Evolutionary conservation across 176 grass and related monocot genomes (phyloP).

Genomic region (Aechmea fasciata): DNA sequence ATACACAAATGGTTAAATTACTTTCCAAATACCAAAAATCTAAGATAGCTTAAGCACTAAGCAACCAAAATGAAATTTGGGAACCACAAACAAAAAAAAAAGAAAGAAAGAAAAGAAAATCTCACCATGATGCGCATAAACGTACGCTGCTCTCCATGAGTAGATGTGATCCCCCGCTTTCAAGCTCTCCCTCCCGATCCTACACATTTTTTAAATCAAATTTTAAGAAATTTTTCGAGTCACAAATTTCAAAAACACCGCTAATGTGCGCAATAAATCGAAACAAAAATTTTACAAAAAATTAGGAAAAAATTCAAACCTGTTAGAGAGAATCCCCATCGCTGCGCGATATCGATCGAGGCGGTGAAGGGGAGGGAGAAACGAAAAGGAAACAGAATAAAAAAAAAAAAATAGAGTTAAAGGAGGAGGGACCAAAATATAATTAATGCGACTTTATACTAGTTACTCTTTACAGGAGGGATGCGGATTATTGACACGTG

Average conservation of each 20-base stretch:
- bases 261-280: neutral
- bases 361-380: neutral
- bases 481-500: too few relatives aligned
- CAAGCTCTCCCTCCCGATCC: slow-evolving; percentile 54
- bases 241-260: neutral
- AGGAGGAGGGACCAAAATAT: too few relatives aligned
- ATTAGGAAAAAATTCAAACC: slow-evolving; percentile 1
- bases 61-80: neutral
- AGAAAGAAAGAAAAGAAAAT: neutral
- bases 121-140: slow-evolving; percentile 74
- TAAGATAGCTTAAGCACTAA: neutral
- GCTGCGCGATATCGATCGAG: neutral
- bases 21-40: neutral
- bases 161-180: slow-evolving; percentile 79
- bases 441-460: too few relatives aligned
- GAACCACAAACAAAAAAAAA: too few relatives aligned
- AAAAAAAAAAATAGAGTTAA: too few relatives aligned
- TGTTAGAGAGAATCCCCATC: slow-evolving; percentile 25
- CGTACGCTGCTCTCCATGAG: slow-evolving; percentile 60
- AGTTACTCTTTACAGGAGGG: too few relatives aligned
- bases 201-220: slow-evolving; percentile 2
- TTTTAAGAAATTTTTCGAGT: neutral
- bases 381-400: neutral
- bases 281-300: neutral
- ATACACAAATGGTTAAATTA: too few relatives aligned